phyloP scores from a whole-genome alignment of 257 asterid genomes.

The Verbena officinalis region DNA sequence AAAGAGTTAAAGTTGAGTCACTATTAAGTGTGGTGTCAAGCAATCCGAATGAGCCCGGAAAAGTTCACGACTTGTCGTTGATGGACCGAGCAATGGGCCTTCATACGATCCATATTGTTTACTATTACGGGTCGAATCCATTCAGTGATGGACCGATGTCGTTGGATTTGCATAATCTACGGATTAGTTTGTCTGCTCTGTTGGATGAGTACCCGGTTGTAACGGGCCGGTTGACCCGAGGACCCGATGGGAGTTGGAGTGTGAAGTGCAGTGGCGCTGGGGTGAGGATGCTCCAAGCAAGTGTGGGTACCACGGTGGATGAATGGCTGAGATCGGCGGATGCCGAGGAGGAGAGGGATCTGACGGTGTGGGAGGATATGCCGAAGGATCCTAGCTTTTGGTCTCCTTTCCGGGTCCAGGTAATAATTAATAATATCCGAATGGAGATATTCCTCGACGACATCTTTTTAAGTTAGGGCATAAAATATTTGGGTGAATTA shows the following conservation, averaged over 20 bases:
- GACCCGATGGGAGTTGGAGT: conserved; percentile 38
- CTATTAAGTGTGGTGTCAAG: conserved; percentile 55
- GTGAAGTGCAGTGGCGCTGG: conserved; percentile 76
- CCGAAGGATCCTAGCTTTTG: conserved; percentile 52
- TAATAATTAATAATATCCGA: not conserved
- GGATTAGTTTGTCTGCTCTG: conserved; percentile 40
- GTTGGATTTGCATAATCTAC: conserved; percentile 47
- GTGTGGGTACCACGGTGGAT: conserved; percentile 45
- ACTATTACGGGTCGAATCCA: conserved; percentile 56
- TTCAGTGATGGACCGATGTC: conserved; percentile 40
- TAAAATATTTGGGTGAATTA: too few relatives aligned
- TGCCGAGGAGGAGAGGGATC: conserved; percentile 49
- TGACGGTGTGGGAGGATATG: conserved; percentile 71
- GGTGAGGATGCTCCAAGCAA: conserved; percentile 56
- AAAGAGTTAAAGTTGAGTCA: conserved; percentile 38
- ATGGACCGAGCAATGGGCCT: conserved; percentile 52
- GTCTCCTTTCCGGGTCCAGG: conserved; percentile 81
- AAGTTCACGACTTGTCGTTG: conserved; percentile 32
- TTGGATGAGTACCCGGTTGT: conserved; percentile 51
- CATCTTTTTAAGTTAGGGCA: too few relatives aligned
- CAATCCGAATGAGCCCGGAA: conserved; percentile 48
- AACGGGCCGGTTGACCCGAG: conserved; percentile 62
- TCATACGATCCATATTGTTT: conserved; percentile 47
- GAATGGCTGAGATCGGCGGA: conserved; percentile 69
- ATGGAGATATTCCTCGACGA: too few relatives aligned